phyloP scores from a whole-genome alignment of 768 basidiomycete genomes.

The Boletus subparvulus region DNA sequence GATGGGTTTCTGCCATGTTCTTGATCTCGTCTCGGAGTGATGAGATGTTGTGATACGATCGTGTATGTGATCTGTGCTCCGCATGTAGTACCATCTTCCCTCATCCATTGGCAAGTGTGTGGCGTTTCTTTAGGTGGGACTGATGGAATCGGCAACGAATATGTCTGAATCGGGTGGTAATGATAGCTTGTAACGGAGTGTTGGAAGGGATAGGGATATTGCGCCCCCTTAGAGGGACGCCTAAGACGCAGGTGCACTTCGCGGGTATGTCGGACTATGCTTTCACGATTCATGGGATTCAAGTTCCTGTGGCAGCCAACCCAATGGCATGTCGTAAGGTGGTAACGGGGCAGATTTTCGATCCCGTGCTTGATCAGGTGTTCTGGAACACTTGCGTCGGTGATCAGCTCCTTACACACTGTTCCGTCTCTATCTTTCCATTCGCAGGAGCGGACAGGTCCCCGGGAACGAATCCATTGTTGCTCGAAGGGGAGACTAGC shows the following conservation, averaged over 20 bases:
- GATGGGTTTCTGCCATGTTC: fast-evolving
- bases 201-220: not conserved
- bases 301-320: not conserved
- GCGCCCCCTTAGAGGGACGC: conserved; percentile 1
- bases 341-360: not conserved
- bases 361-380: conserved; percentile 22
- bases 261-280: conserved; percentile 16
- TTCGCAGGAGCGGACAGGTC: not conserved
- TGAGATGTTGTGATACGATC: conserved; percentile 11
- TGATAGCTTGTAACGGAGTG: not conserved
- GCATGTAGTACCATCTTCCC: conserved; percentile 1
- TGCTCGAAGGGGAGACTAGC: not conserved
- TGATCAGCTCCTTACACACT: conserved; percentile 4
- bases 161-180: not conserved
- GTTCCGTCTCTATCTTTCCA: conserved; percentile 7
- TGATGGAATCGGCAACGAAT: not conserved
- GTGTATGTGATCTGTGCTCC: not conserved
- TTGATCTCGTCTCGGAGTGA: not conserved
- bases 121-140: not conserved
- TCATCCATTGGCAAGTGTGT: conserved; percentile 10
- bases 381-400: not conserved
- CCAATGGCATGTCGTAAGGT: conserved; percentile 6
- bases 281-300: conserved; percentile 19
- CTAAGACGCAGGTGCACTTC: conserved; percentile 15
- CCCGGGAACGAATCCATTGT: not conserved